A percentile compares a stretch with the other conserved stretches of the same genome.
Evolutionary conservation across 2,329 filamentous ascomycete species (phyloP).

Genomic region (Blastomyces silverae): DNA sequence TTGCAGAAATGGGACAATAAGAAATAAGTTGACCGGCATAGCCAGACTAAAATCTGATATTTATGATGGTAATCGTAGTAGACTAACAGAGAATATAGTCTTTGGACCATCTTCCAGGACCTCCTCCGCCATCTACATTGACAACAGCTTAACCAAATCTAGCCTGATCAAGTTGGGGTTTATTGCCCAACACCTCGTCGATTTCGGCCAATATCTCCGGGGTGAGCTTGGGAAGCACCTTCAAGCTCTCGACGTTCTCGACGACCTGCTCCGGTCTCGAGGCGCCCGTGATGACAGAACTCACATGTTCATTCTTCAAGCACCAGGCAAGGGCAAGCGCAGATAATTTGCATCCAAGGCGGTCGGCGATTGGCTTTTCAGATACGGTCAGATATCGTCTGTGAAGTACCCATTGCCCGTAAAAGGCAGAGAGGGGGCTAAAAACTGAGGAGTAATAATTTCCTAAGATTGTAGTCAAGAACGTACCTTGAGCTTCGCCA

Average conservation of each 20-base stretch:
- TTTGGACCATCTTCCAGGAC: too few species aligned
- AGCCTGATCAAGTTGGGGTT: constrained; percentile 25
- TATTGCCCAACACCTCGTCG: constrained; percentile 34
- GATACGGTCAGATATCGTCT: constrained; percentile 28
- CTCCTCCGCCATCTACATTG: background rate
- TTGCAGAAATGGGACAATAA: too few species aligned
- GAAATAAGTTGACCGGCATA: too few species aligned
- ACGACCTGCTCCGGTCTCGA: constrained; percentile 41
- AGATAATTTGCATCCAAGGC: constrained; percentile 54
- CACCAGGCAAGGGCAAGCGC: constrained; percentile 55
- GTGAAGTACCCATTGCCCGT: constrained; percentile 10
- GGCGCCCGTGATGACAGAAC: constrained; percentile 39
- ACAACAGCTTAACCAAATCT: constrained; percentile 17
- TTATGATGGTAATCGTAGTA: too few species aligned
- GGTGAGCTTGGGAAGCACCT: constrained; percentile 40
- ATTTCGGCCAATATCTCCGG: constrained; percentile 44
- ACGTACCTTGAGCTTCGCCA: constrained; percentile 43
- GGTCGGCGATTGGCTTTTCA: constrained; percentile 55
- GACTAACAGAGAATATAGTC: too few species aligned
- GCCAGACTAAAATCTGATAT: too few species aligned
- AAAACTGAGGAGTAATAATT: background rate
- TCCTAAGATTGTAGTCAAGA: background rate
- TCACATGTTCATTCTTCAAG: constrained; percentile 53
- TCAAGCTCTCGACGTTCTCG: constrained; percentile 43
- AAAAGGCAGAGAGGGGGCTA: background rate